phyloP scores from a whole-genome alignment of 306 rosid species.

The Mucuna pruriens region DNA sequence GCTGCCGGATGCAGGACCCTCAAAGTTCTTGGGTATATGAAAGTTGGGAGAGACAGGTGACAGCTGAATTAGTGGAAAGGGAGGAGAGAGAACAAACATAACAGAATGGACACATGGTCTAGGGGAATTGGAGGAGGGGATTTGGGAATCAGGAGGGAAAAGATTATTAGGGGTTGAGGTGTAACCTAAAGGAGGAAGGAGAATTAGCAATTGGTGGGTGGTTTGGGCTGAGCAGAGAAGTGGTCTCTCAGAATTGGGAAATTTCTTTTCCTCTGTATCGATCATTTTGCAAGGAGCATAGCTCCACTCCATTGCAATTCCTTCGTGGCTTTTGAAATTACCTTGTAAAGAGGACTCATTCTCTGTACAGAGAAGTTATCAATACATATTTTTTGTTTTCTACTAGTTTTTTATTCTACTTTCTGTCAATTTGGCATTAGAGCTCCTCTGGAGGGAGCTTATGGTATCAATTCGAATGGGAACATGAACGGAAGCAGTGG shows the following conservation, averaged over 20 bases:
- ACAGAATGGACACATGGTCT: background rate
- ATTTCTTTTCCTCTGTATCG: background rate
- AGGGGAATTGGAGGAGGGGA: background rate
- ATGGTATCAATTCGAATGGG: background rate
- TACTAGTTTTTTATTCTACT: background rate
- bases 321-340: background rate
- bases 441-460: background rate
- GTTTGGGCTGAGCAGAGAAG: background rate
- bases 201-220: background rate
- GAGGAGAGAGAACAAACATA: background rate
- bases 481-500: too few relatives aligned
- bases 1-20: background rate
- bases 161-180: background rate
- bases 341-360: background rate
- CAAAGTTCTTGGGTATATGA: background rate
- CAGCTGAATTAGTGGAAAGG: background rate
- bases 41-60: background rate
- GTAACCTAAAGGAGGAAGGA: background rate
- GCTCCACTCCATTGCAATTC: background rate
- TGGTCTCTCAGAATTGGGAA: background rate
- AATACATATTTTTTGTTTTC: background rate
- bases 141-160: background rate
- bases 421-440: background rate
- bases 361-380: background rate
- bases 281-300: background rate